These are phyloP conservation scores for Alternaria postmessia DNA, from an alignment of 2,329 filamentous ascomycete species.

Conservation along the genomic window DNA sequence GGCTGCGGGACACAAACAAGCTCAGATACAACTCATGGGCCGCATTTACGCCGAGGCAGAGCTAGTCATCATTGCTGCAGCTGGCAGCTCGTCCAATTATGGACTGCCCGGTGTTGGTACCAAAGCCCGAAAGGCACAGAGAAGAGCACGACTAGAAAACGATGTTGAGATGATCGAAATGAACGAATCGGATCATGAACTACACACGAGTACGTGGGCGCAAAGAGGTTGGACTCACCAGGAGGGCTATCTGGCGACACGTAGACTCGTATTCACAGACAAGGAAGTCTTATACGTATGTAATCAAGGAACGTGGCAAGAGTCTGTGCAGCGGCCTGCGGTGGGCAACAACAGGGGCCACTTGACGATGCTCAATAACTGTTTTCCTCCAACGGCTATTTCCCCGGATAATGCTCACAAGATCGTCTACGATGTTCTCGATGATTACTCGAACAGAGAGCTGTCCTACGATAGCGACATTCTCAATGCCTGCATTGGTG, in stretches of 20 bases:
- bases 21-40: not conserved
- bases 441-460: not conserved
- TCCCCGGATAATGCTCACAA: too few species aligned
- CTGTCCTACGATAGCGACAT: not conserved
- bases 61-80: not conserved
- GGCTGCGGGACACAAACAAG: not conserved
- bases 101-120: not conserved
- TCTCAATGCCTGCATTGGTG: not conserved
- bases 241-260: not conserved
- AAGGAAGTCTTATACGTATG: not conserved
- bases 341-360: too few species aligned
- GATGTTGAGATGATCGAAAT: not conserved
- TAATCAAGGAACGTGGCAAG: not conserved
- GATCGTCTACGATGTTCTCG: too few species aligned
- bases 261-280: not conserved
- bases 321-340: not conserved
- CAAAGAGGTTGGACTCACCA: not conserved
- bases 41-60: not conserved
- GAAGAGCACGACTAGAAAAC: fast-evolving
- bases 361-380: too few species aligned
- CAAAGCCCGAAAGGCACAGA: not conserved
- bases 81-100: fast-evolving
- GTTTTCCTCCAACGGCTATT: too few species aligned
- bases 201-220: not conserved
- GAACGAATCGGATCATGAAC: too few species aligned